These are phyloP conservation scores for Pterocarpus macrocarpus DNA, from an alignment of 306 rosid genomes.

Conservation along the genomic window DNA sequence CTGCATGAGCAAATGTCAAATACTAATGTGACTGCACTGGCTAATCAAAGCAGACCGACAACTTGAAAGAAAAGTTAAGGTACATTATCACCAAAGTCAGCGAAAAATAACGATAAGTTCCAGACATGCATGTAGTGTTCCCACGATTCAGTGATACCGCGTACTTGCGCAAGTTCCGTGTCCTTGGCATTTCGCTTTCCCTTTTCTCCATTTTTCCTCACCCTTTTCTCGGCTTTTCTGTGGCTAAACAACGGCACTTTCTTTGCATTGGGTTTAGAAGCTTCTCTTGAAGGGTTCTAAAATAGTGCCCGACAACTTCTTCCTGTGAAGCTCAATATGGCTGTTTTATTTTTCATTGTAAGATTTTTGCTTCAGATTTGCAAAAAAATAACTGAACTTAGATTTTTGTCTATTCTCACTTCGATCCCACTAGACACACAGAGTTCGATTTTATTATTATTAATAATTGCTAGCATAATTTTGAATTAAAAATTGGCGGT, in stretches of 20 bases:
- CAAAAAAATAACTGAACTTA: too few species aligned
- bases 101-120: background rate
- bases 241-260: background rate
- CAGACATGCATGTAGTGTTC: background rate
- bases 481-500: too few species aligned
- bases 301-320: background rate
- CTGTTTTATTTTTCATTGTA: too few species aligned
- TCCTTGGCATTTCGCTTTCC: too few species aligned
- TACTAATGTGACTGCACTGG: background rate
- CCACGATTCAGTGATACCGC: background rate
- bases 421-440: background rate
- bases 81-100: background rate
- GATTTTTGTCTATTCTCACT: background rate
- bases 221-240: background rate
- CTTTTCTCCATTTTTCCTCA: too few species aligned
- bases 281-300: background rate
- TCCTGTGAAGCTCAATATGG: too few species aligned
- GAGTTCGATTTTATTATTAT: too few species aligned
- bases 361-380: too few species aligned
- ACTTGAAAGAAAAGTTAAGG: background rate
- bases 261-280: background rate
- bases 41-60: background rate
- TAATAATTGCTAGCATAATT: too few species aligned
- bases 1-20: constrained; percentile 2
- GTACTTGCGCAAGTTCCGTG: background rate